phyloP scores from a whole-genome alignment of 2,329 filamentous ascomycete genomes.

The Aspergillus neoniger region DNA sequence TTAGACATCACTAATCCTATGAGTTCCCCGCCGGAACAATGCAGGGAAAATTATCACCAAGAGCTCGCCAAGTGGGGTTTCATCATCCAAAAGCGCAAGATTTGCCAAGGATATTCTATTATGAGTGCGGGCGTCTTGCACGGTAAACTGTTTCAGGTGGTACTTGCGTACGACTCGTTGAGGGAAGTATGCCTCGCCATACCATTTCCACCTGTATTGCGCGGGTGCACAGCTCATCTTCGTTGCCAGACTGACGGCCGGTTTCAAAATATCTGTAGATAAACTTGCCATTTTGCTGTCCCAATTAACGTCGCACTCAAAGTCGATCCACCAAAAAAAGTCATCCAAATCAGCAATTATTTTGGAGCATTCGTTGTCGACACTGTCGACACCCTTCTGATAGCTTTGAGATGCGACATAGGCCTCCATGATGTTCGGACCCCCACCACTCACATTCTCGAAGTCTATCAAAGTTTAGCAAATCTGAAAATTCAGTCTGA shows the following conservation, averaged over 20 bases:
- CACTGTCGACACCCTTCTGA: too few relatives aligned
- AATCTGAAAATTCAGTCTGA: too few relatives aligned
- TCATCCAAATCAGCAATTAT: too few relatives aligned
- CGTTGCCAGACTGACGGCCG: neutral
- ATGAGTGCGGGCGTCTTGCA: conserved; percentile 10
- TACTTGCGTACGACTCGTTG: neutral
- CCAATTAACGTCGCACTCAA: neutral
- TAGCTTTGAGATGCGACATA: too few relatives aligned
- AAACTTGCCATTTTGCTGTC: neutral
- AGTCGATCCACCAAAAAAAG: neutral
- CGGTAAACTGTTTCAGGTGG: neutral
- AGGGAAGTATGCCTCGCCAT: neutral
- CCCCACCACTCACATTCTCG: too few relatives aligned
- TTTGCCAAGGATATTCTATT: neutral
- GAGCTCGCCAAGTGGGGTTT: neutral
- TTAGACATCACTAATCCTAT: too few relatives aligned
- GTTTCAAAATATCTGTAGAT: neutral
- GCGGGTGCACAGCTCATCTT: neutral
- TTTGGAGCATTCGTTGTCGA: too few relatives aligned
- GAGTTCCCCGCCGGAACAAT: neutral
- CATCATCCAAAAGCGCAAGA: neutral
- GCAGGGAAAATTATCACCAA: conserved; percentile 9
- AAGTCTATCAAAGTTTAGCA: too few relatives aligned
- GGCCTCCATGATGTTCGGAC: too few relatives aligned
- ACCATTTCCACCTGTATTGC: conserved; percentile 1